Evolutionary conservation across 768 basidiomycete species (phyloP), one percentile per base, ranked within the genome.

Genomic region (Agrocybe praecox): DNA sequence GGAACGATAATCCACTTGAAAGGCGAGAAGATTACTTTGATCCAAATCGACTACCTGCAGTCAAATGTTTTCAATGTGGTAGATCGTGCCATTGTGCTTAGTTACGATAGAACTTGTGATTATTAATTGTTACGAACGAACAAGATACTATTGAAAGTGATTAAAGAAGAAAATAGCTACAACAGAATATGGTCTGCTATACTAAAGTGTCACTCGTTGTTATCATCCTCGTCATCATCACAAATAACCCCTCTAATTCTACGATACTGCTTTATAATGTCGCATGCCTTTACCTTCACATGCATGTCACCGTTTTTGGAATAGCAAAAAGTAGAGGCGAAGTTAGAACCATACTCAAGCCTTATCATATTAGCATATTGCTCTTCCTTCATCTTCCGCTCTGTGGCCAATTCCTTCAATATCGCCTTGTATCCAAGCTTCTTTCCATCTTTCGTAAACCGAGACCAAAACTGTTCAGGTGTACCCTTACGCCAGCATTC

Each of bases 1-100:
- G 69, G 70, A 77, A 74, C 47, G 74, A 80, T 58, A 65, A 73
- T n/a, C 71, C 73, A 0, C 62, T 54, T 1, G 62, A 70, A 14
- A 53, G 36, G 10, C 67, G 72, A 1, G 70, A 75, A 52, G 70
- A 78, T 24, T 78, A 71, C 53, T 67, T 78, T 34, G 72, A 77
- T 46, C 69, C 73, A 0, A 57, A 69, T 19, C 59, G 64, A 15
- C 24, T 23, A 15, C 65, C 69, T 3, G 61, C 62, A 12, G 45
- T 64, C 0, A 46, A 36, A 29, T 65, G 64, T 21, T 53, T n/a
- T 44, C 19, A 48, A 6, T 65, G 62, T 43, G 62, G 64, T 43
- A 26, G 60, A 12, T 45, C 50, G 21, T 65, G 64, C 18, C 34
- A 4, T 0, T 62, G 64, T 49, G 57, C 60, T 22, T 62, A 52